Base-by-base conservation (phyloP, 805 yeast species). In the Saccharomyces mikatae region DNA sequence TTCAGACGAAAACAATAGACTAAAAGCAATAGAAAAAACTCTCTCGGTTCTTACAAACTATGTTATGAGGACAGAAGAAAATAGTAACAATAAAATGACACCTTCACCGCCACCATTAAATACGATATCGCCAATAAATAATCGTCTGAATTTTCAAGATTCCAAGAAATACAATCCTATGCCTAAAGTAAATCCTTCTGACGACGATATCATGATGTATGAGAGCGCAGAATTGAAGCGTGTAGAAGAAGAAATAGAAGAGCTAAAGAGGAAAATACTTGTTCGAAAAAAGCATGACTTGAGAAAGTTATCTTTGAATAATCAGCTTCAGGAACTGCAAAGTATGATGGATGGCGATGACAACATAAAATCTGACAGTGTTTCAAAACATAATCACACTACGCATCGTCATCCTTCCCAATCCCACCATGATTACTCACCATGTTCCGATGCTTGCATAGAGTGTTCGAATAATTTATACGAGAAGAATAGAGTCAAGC, bases 271-370 rank as follows among this genome's bases (percentile, higher is more conserved):
- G n/a, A 69, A 65, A 49, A 60, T 74, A 14, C 62, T 64, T 17
- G 59, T 69, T 27, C 68, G 70, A 54, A 68, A 70, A 44, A 73
- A 71, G 46, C 71, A 72, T 55, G 72, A 69, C 52, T 56, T 65
- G 32, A 66, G 72, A 48, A 72, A 71, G 55, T 58, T 62, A 14
- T 68, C 71, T 17, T 58, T 73, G 51, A 66, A 69, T 53, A 64
- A 65, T 48, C 68, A 68, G 47, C 55, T 70, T 47, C 50, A 55
- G 4, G 69, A 64, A 32, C 56, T 69, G 21, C 63, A 62, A 60
- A 62, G 60, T 11, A 61, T 60, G 54, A 54, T 68, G 21, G 59
- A 60, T 56, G 56, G 60, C 47, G 32, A 32, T 28, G n/a, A 48
- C 53, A 46, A 28, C 30, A 10, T 27, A 26, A 46, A 28, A 46